Evolutionary conservation across 106 monocot genomes (phyloP).

Genomic region (Triglochin maritima): DNA sequence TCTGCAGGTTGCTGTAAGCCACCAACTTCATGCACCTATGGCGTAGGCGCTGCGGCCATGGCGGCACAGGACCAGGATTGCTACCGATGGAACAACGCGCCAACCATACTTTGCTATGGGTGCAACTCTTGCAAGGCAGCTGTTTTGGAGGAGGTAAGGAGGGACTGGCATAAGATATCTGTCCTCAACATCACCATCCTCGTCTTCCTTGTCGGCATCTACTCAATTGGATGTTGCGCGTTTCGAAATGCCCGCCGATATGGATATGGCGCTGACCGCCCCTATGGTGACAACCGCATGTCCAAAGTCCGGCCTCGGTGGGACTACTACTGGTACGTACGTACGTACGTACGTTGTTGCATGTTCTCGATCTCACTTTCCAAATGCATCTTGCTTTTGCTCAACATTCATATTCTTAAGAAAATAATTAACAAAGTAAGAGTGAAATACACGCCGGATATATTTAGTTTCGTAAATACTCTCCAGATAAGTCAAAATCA

Average conservation of each 20-base stretch:
- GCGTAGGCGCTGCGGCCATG: slow-evolving; percentile 11
- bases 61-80: slow-evolving; percentile 68
- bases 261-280: slow-evolving; percentile 26
- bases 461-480: neutral
- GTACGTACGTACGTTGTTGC: slow-evolving; percentile 12
- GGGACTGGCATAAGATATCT: slow-evolving; percentile 79
- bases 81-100: slow-evolving; percentile 81
- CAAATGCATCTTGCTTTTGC: neutral
- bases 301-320: slow-evolving; percentile 68
- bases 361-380: neutral
- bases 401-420: neutral
- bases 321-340: slow-evolving; percentile 59
- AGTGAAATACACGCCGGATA: too few species aligned
- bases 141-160: slow-evolving; percentile 67
- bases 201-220: slow-evolving; percentile 61
- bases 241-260: slow-evolving; percentile 59
- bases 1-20: slow-evolving; percentile 98
- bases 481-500: too few species aligned
- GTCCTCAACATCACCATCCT: slow-evolving; percentile 65
- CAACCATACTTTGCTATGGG: slow-evolving; percentile 57
- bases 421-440: too few species aligned
- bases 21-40: slow-evolving; percentile 78
- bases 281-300: slow-evolving; percentile 57
- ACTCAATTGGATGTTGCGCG: slow-evolving; percentile 85
- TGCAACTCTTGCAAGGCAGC: slow-evolving; percentile 95